Evolutionary conservation across 192 early-diverging fungal species (phyloP), one percentile per base, ranked within the genome.

Genomic region (Glomus cerebriforme): DNA sequence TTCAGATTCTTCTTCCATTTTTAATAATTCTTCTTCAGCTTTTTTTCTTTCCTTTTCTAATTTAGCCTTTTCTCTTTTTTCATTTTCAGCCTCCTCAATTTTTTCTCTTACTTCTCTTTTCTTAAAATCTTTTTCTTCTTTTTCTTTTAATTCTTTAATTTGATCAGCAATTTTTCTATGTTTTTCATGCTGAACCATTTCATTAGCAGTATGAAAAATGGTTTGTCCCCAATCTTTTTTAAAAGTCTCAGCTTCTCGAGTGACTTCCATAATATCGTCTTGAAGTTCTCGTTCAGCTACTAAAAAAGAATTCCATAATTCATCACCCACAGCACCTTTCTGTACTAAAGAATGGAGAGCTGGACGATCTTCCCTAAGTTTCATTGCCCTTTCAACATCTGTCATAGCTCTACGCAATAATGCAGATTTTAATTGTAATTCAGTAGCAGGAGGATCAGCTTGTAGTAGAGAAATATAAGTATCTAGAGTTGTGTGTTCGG

Each of bases 391-490:
- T 65, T 88, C 83, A 10, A 97, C 92, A 59, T 91, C 92, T 27
- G 90, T 91, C 82, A 93, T 88, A 0, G 96, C 96, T 62, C 97
- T 92, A 47, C 90, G 88, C 66, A 98, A 83, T 35, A 98, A 85
- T 1, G 95, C 94, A 9, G 90, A 83, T 75, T 85, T 88, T 39
- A 96, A 83, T n/a, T 89, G 88, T 34, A 88, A 81, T 32, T 88
- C 87, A n/a, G 90, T 85, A 0, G 88, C 85, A 24, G 86, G 82
- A 15, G 90, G 85, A 34, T 88, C 88, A 27, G 88, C 83, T 66
- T 89, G 85, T 9, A 90, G 59, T 2, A 94, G 83, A 17, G 90
- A 80, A 78, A 91, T 88, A 82, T 93, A 95, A 60, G 91, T 85
- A 49, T 91, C 85, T 68, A 87, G 86, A 79, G 88, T 88, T 3